Percentiles rank a stretch among this genome's conserved stretches.
These are phyloP conservation scores for Stemphylium lycopersici DNA, from an alignment of 2,329 filamentous ascomycete genomes.

Conservation along the genomic window DNA sequence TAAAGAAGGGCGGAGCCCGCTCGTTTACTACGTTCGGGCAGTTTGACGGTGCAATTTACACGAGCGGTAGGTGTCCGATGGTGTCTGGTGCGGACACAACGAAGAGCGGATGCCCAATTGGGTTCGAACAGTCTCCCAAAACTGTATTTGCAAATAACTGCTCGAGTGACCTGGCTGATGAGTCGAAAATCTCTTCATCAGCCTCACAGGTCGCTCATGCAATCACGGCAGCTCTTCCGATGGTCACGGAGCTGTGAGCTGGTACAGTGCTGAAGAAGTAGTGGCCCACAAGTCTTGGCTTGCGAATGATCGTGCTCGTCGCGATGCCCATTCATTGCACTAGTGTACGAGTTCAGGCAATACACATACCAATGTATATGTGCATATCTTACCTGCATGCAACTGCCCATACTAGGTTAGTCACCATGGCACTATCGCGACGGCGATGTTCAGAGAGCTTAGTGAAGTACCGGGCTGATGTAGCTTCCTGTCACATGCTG, in stretches of 20 bases:
- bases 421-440: too few species aligned
- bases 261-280: not conserved
- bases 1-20: not conserved
- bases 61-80: not conserved
- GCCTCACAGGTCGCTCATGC: not conserved
- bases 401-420: not conserved
- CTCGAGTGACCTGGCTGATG: not conserved
- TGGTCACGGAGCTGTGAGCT: not conserved
- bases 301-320: too few species aligned
- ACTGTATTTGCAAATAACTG: not conserved
- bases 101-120: not conserved
- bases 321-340: too few species aligned
- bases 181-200: not conserved
- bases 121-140: not conserved
- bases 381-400: not conserved
- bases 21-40: constrained; percentile 13
- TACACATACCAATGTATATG: not conserved
- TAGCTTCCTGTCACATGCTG: not conserved
- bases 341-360: not conserved
- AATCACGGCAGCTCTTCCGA: not conserved
- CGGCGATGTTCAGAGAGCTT: not conserved
- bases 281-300: not conserved
- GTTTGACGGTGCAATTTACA: not conserved
- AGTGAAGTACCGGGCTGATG: not conserved
- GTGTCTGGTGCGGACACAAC: not conserved